Evolutionary conservation across 352 stramenopile species (phyloP).

Genomic region (Globisporangium nagaii): DNA sequence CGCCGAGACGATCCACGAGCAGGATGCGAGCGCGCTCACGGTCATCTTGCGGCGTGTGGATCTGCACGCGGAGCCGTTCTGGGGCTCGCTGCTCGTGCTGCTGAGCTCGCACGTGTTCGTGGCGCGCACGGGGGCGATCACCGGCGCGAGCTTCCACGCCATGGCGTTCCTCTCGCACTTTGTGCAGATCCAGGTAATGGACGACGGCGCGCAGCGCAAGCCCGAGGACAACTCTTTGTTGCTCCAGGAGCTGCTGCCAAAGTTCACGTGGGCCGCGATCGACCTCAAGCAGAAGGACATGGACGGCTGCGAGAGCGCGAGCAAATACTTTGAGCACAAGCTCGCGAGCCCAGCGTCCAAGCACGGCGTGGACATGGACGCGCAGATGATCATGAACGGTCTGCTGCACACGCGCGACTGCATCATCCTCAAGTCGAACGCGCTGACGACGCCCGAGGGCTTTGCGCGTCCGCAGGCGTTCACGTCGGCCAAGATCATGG

Average conservation of each 20-base stretch:
- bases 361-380: slow-evolving; percentile 32
- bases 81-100: slow-evolving; percentile 55
- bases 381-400: slow-evolving; percentile 40
- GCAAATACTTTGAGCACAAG: slow-evolving; percentile 66
- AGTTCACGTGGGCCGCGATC: slow-evolving; percentile 60
- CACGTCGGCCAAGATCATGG: slow-evolving; percentile 53
- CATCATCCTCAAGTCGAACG: slow-evolving; percentile 53
- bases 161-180: slow-evolving; percentile 51
- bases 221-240: slow-evolving; percentile 31
- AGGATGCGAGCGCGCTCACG: slow-evolving; percentile 44
- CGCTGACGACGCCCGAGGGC: slow-evolving; percentile 25
- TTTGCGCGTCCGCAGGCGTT: slow-evolving; percentile 28
- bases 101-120: slow-evolving; percentile 59
- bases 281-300: slow-evolving; percentile 82
- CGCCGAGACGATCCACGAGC: slow-evolving; percentile 33
- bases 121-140: slow-evolving; percentile 28
- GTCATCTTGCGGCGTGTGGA: slow-evolving; percentile 50
- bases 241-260: slow-evolving; percentile 45
- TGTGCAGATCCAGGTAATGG: slow-evolving; percentile 36
- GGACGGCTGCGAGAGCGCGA: slow-evolving; percentile 52
- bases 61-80: slow-evolving; percentile 43
- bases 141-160: slow-evolving; percentile 28
- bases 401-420: slow-evolving; percentile 42
- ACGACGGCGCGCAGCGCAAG: slow-evolving; percentile 7
- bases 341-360: slow-evolving; percentile 32